Conservation (phyloP, 345 rosid genomes). For the Syzygium jambos region DNA sequence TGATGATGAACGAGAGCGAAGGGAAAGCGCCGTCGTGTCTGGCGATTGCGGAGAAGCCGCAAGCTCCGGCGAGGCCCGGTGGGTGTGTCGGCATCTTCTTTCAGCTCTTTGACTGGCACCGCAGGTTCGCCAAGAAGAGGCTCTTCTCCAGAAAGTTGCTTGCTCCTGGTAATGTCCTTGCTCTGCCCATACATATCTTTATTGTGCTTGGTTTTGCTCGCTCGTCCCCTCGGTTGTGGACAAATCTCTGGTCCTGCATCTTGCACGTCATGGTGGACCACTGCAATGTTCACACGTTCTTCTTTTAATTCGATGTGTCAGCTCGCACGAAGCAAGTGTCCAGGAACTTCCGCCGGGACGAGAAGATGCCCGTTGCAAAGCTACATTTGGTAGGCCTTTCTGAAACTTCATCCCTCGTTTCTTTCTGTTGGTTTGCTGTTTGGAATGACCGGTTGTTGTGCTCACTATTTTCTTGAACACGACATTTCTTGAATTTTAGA, state of each 20-base stretch:
- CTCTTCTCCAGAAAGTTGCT: conserved; percentile 72
- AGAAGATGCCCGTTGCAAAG: conserved; percentile 79
- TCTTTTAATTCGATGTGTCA: conserved; percentile 9
- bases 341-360: conserved; percentile 65
- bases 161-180: conserved; percentile 42
- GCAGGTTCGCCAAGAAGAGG: conserved; percentile 73
- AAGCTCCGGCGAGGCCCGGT: conserved; percentile 44
- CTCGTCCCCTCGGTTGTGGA: neutral
- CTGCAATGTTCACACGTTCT: neutral
- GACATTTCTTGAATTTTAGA: conserved; percentile 27
- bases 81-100: conserved; percentile 93
- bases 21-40: conserved; percentile 32
- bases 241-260: neutral
- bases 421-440: neutral
- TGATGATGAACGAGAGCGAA: conserved; percentile 35
- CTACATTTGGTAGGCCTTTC: conserved; percentile 43
- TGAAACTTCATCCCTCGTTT: neutral
- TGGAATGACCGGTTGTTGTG: conserved; percentile 1
- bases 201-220: neutral
- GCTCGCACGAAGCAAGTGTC: conserved; percentile 50
- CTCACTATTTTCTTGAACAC: neutral
- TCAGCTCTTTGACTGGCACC: conserved; percentile 87
- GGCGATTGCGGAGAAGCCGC: conserved; percentile 62
- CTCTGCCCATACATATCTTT: neutral
- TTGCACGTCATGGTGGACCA: neutral